Evolutionary conservation across 140 eudicot species (phyloP).

Genomic region (Erigeron philadelphicus): DNA sequence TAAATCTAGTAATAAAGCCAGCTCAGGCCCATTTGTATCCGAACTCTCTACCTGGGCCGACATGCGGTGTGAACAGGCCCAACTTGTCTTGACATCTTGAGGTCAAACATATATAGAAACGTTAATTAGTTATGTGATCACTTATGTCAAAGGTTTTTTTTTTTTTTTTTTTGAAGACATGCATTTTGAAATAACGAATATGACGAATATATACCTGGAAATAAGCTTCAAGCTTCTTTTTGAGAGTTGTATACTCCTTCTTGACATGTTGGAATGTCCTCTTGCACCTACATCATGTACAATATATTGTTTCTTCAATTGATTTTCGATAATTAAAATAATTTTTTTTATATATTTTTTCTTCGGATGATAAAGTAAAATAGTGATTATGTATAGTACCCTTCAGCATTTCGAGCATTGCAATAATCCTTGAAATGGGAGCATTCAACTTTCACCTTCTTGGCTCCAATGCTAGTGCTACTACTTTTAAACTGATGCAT

Average conservation of each 20-base stretch:
- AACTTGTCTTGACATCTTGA: constrained; percentile 81
- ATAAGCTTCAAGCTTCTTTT: constrained; percentile 72
- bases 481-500: constrained; percentile 94
- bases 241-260: constrained; percentile 74
- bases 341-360: neutral
- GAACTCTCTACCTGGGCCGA: constrained; percentile 42
- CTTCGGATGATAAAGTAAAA: neutral
- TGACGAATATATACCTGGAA: constrained; percentile 54
- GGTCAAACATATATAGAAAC: neutral
- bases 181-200: neutral
- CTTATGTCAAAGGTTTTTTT: neutral
- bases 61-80: constrained; percentile 63
- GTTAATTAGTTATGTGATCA: neutral
- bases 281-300: constrained; percentile 57
- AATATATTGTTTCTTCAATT: neutral
- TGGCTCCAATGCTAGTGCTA: constrained; percentile 93
- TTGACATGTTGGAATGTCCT: constrained; percentile 74
- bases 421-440: constrained; percentile 73
- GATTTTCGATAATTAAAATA: neutral
- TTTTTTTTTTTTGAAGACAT: neutral
- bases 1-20: neutral
- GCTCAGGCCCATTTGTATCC: neutral
- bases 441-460: constrained; percentile 73
- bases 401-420: constrained; percentile 71
- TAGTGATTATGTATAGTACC: constrained; percentile 37